Evolutionary conservation across 441 rosid species (phyloP), one percentile per base, ranked within the genome.

Genomic region (Arabidopsis hybrid): DNA sequence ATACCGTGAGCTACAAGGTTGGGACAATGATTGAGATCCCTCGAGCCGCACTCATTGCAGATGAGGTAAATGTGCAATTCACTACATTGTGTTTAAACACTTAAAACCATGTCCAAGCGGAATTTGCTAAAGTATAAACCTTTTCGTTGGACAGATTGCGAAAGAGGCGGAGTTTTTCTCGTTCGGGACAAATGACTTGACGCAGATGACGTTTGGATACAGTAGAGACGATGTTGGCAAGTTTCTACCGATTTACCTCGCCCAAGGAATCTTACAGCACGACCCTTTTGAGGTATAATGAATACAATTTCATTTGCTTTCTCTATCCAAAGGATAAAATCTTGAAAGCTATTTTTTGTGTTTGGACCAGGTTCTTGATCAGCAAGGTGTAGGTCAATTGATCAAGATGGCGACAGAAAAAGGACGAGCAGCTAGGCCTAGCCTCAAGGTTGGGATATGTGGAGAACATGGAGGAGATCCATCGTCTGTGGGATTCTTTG

Each of bases 381-480:
- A 83, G 85, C 89, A 83, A 76, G 97, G 97, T 32, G 97, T 92
- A 6, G 97, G 99, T 55, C 95, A 92, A 70, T 88, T 94, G 50
- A 76, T 94, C 79, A 92, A 88, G 88, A 84, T 92, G 31, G 97
- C 99, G 1, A 88, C 95, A 1, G 95, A 94, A 66, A 88, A 60
- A 78, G 99, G 97, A 72, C 88, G 97, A 5, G 81, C 85, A 6
- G 92, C 99, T 47, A 83, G 95, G 82, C 99, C 97, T 49, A 87
- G 79, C 85, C 81, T 94, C 63, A 94, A 94, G 97, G 90, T 94
- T 59, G 97, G 98, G 34, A 85, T 94, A 60, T 94, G 99, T 47
- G 99, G 99, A 73, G 99, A 94, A 86, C 99, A 94, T 65, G 97
- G 99, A 5, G 99, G 99, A 63, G 97, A 94, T 72, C 97, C 99